Evolutionary conservation across 1,139 yeast species (phyloP), one percentile per base, ranked within the genome.

Genomic region (Pichia sp.): DNA sequence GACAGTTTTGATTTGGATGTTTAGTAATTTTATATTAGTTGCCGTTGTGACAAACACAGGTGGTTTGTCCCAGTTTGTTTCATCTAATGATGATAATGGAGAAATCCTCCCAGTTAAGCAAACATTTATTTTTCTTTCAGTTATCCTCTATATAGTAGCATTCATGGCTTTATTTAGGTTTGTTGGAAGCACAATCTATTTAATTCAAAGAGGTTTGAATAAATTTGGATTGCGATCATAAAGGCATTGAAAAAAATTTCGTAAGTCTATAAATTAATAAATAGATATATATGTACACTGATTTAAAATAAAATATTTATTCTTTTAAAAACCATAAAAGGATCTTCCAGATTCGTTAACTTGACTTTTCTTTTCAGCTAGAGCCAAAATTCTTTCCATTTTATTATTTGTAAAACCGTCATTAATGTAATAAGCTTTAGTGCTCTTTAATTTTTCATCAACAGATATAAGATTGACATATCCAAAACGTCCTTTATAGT

Each of bases 381-480:
- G 74, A 2, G 92, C 89, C 92, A 95, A 82, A 4, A 86, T 61
- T 45, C 95, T 67, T 56, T 86, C 95, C 95, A 86, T 86, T 53
- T 78, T 78, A 58, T 83, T 67, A 1, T 95, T 95, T 3, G 95
- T 94, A 38, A 83, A 70, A 52, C 85, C 82, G 57, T 86, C 95
- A 8, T 74, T 76, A 4, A 86, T 74, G 55, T 79, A 83, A 60
- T 71, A 78, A 32, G 67, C 65, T 50, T 70, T 66, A 46, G 56
- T 65, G 37, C 59, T 52, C 1, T 68, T 66, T 2, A 68, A 58
- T 25, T 67, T 64, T 6, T 64, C 59, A 33, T 72, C 73, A 12
- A 54, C 57, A 38, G 74, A 74, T 39, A 73, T 67, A 82, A 92
- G 79, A 41, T 80, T 74, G 29, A 76, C 71, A 67, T 79, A 81